phyloP scores from a whole-genome alignment of 345 rosid genomes.

The Geranium brycei region DNA sequence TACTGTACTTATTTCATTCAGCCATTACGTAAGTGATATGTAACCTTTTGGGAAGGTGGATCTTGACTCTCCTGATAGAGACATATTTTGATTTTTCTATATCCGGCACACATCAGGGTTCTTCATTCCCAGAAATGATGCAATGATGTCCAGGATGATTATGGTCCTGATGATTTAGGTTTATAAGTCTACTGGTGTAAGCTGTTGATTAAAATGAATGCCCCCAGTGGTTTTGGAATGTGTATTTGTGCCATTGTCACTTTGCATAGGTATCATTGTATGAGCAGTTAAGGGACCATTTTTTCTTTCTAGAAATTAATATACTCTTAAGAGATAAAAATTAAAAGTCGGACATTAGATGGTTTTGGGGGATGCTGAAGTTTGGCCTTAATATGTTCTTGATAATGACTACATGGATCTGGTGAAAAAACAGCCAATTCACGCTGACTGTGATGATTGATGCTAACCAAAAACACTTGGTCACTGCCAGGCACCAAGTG shows the following conservation, averaged over 20 bases:
- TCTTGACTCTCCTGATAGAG: too few species aligned
- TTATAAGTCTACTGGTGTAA: background rate
- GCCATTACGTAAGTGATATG: background rate
- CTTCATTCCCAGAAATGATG: too few species aligned
- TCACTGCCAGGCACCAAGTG: background rate
- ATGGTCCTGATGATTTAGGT: background rate
- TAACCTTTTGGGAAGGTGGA: background rate
- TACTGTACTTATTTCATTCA: conserved; percentile 6
- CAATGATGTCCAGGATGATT: too few species aligned
- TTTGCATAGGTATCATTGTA: background rate
- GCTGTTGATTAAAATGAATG: background rate
- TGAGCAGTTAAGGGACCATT: background rate
- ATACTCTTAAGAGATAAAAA: background rate
- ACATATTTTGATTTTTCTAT: background rate
- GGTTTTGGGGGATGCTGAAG: background rate
- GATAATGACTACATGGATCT: background rate
- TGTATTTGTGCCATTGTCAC: background rate
- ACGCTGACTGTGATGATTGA: background rate
- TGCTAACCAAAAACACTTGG: background rate
- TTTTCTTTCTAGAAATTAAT: background rate
- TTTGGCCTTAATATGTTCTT: background rate
- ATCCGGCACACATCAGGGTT: too few species aligned
- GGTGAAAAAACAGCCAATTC: background rate
- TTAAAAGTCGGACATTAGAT: background rate
- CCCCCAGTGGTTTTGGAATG: background rate